Evolutionary conservation across 768 basidiomycete genomes (phyloP).

Genomic region (Piloderma croceum): DNA sequence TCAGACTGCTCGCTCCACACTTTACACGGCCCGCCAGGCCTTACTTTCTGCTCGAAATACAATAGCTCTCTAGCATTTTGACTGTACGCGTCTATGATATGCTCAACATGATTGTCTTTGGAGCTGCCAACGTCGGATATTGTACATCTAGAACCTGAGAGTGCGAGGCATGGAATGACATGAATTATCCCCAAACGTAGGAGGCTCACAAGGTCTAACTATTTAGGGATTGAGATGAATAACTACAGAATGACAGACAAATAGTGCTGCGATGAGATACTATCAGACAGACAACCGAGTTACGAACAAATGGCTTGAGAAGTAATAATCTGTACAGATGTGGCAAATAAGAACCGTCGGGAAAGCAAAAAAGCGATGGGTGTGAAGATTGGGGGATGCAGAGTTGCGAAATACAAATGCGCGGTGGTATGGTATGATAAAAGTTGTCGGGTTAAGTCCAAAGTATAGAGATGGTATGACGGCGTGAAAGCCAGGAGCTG

Average conservation of each 20-base stretch:
- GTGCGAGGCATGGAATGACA: too few relatives aligned
- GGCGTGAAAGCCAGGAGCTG: conserved; percentile 32
- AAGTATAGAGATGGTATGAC: conserved; percentile 33
- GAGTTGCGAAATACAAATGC: conserved; percentile 66
- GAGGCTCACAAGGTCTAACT: too few relatives aligned
- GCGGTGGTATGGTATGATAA: conserved; percentile 50
- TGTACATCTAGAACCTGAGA: too few relatives aligned
- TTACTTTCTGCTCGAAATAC: background rate
- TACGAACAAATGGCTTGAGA: conserved; percentile 35
- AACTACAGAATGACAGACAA: conserved; percentile 71
- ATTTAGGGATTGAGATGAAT: too few relatives aligned
- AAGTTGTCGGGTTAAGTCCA: conserved; percentile 24
- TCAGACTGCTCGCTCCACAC: background rate
- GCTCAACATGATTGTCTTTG: background rate
- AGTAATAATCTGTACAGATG: conserved; percentile 60
- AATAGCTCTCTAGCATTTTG: background rate
- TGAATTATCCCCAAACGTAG: too few relatives aligned
- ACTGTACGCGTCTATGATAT: conserved; percentile 1
- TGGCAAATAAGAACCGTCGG: conserved; percentile 13
- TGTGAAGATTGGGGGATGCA: conserved; percentile 47
- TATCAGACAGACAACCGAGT: conserved; percentile 66
- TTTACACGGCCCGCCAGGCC: background rate
- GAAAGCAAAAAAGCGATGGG: conserved; percentile 38
- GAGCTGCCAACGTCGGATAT: too few relatives aligned
- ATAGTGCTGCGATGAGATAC: conserved; percentile 55